Percentiles rank a stretch among this genome's conserved stretches.
phyloP scores from a whole-genome alignment of 2,329 filamentous ascomycete genomes.

The Ascochyta viciae-villosae region DNA sequence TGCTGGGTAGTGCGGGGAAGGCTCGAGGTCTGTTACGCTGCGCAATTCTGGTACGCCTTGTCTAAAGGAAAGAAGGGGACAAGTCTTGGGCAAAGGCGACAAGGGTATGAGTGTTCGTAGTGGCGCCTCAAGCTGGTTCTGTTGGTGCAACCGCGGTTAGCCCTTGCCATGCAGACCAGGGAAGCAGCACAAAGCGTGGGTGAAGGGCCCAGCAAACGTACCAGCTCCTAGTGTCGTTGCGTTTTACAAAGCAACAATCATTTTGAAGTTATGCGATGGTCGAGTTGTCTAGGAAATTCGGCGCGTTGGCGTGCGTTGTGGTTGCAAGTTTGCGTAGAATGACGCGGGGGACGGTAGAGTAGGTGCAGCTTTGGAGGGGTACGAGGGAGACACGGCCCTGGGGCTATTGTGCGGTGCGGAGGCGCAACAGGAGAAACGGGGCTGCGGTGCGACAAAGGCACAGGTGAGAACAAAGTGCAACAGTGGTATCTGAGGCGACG shows the following conservation, averaged over 20 bases:
- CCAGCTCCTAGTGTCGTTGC: conserved; percentile 39
- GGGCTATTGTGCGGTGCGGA: conserved; percentile 26
- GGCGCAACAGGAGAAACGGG: conserved; percentile 27
- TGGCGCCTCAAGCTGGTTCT: conserved; percentile 40
- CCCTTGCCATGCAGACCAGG: conserved; percentile 27
- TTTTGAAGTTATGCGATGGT: conserved; percentile 30
- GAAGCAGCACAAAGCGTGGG: conserved; percentile 31
- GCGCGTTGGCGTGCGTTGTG: conserved; percentile 29
- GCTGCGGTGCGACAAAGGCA: conserved; percentile 37
- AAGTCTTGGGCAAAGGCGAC: conserved; percentile 6
- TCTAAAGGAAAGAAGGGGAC: background rate
- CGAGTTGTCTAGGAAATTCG: conserved; percentile 29
- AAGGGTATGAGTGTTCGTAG: conserved; percentile 22
- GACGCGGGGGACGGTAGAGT: conserved; percentile 37
- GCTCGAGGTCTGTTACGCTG: conserved; percentile 15
- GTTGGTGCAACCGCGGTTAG: conserved; percentile 43
- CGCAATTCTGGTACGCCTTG: background rate
- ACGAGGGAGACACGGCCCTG: conserved; percentile 16
- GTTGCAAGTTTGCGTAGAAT: conserved; percentile 39
- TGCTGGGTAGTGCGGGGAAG: conserved; percentile 24
- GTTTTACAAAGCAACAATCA: conserved; percentile 45
- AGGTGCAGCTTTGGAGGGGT: conserved; percentile 23
- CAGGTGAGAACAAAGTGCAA: conserved; percentile 19
- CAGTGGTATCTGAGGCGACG: conserved; percentile 17
- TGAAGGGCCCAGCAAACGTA: conserved; percentile 37